These are phyloP conservation scores for Kwoniella sp. DNA, from an alignment of 768 basidiomycete genomes.

Conservation along the genomic window DNA sequence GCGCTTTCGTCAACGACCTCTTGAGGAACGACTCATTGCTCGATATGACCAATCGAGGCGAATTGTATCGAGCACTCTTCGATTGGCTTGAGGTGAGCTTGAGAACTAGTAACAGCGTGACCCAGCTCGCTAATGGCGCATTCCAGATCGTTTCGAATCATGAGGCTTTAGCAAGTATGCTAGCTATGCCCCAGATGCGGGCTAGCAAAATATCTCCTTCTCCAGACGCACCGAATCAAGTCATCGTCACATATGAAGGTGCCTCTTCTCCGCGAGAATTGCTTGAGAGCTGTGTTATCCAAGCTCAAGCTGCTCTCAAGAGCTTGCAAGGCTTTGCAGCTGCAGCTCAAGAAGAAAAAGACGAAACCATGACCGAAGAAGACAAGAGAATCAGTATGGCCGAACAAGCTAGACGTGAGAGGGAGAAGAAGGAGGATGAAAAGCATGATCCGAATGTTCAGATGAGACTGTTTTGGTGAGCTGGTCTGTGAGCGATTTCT, in stretches of 20 bases:
- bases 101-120: background rate
- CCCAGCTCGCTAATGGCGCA: conserved; percentile 13
- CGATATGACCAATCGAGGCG: conserved; percentile 86
- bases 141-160: conserved; percentile 85
- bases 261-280: conserved; percentile 87
- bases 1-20: conserved; percentile 82
- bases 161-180: conserved; percentile 89
- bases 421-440: conserved; percentile 67
- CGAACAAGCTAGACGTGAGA: conserved; percentile 58
- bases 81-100: conserved; percentile 82
- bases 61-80: conserved; percentile 84
- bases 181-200: conserved; percentile 83
- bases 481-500: background rate
- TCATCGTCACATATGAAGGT: conserved; percentile 77
- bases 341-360: background rate
- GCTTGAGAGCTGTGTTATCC: conserved; percentile 85
- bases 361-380: conserved; percentile 66
- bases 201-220: conserved; percentile 6
- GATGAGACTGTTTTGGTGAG: conserved; percentile 72
- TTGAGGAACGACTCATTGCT: conserved; percentile 88
- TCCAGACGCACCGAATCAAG: conserved; percentile 8
- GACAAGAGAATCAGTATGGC: conserved; percentile 72
- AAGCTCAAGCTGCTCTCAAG: conserved; percentile 88
- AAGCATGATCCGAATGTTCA: conserved; percentile 72
- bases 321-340: conserved; percentile 62